Evolutionary conservation across 2,329 filamentous ascomycete genomes (phyloP), one percentile per base, ranked within the genome.

Genomic region (Claviceps cyperi): DNA sequence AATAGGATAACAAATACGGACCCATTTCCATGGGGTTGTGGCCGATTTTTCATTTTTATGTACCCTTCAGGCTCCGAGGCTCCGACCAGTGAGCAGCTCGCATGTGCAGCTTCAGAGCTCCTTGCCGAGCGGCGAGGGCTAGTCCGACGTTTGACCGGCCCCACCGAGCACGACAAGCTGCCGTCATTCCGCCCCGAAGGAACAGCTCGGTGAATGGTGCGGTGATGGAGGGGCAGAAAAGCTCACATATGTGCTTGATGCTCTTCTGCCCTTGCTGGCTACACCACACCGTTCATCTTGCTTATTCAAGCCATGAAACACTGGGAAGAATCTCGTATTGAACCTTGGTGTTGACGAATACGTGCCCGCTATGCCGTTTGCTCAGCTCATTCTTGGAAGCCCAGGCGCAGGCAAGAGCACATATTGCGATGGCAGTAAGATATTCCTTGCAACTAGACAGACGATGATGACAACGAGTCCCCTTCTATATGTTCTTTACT

Each of bases 371-470:
- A 81, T 81, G 77, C 76, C 77, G 47, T 81, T 81, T 60, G 77
- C 74, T 52, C 86, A 94, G 70, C 81, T 96, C 43, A 81, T 95
- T 38, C 81, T 95, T 59, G 92, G 92, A n/a, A 91, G 90, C 57
- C 92, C 92, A 6, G 92, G 92, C 60, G 82, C 89, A 32, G 92
- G 92, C 53, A 98, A 98, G 71, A 96, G 89, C 56, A 98, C 92
- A 7, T 96, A 95, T 66, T 97, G 91, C 73, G 88, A 97, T 80
- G 92, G 92, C 63, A 95, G 80, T 83, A 66, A 66, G 80, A 61
- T n/a, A 11, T 13, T 41, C 19, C 39, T 14, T 14, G 19, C 14
- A 22, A 2, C 6, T 22, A 1, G 4, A 41, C 19, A 32, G 28
- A 22, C 14, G 39, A 41, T 15, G 19, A 19, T 21, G n/a, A n/a